phyloP scores from a whole-genome alignment of 768 basidiomycete genomes.

The Podaxis rugospora region DNA sequence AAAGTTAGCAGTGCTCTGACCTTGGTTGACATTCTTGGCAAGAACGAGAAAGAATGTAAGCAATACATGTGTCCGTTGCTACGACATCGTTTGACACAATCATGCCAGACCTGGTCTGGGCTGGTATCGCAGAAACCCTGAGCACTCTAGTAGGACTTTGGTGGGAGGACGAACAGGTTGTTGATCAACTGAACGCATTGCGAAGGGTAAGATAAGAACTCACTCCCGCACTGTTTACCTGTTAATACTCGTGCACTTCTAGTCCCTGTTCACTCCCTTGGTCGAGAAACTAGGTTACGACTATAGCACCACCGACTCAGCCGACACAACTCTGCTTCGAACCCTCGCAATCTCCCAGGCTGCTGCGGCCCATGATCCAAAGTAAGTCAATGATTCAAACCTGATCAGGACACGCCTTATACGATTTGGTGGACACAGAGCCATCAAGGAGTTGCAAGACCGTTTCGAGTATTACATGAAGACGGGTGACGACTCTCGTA shows the following conservation, averaged over 20 bases:
- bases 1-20: slow-evolving; percentile 74
- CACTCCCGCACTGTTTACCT: neutral
- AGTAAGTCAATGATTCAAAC: slow-evolving; percentile 15
- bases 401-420: slow-evolving; percentile 6
- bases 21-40: slow-evolving; percentile 58
- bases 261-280: slow-evolving; percentile 71
- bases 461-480: slow-evolving; percentile 71
- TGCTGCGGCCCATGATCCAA: slow-evolving; percentile 22
- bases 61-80: slow-evolving; percentile 5
- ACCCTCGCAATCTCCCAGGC: slow-evolving; percentile 66
- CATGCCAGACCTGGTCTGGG: slow-evolving; percentile 78
- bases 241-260: slow-evolving; percentile 4
- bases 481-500: slow-evolving; percentile 69
- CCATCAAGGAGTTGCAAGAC: slow-evolving; percentile 64
- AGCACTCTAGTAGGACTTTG: slow-evolving; percentile 55
- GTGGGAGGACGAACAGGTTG: slow-evolving; percentile 73
- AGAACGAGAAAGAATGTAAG: slow-evolving; percentile 75
- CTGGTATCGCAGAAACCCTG: slow-evolving; percentile 58
- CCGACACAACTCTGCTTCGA: slow-evolving; percentile 68
- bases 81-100: neutral
- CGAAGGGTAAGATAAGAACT: slow-evolving; percentile 39
- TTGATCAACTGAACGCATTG: slow-evolving; percentile 54
- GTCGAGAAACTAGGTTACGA: slow-evolving; percentile 79
- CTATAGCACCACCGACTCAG: slow-evolving; percentile 57
- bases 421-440: slow-evolving; percentile 38